These are phyloP conservation scores for Sugiyamaella americana DNA, from an alignment of 805 yeast species.

Conservation along the genomic window DNA sequence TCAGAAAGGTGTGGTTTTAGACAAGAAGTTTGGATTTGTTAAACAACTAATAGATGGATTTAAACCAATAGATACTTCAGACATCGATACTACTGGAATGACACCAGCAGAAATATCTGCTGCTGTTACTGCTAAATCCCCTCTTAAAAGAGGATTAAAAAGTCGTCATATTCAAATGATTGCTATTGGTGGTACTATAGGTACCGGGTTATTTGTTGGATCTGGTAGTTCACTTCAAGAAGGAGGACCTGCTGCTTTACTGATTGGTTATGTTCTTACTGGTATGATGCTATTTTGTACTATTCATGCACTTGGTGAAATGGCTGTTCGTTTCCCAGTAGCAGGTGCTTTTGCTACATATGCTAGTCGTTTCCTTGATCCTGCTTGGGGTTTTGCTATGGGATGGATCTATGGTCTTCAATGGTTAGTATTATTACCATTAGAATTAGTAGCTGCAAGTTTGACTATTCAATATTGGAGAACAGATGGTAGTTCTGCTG, in stretches of 20 bases:
- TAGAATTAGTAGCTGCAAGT: constrained; percentile 56
- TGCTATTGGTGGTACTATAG: constrained; percentile 75
- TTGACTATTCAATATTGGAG: constrained; percentile 50
- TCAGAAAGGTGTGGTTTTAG: constrained; percentile 5
- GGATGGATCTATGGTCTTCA: constrained; percentile 62
- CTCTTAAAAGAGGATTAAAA: constrained; percentile 41
- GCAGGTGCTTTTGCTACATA: constrained; percentile 51
- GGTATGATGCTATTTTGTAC: constrained; percentile 58
- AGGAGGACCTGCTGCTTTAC: constrained; percentile 61
- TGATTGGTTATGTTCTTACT: constrained; percentile 54
- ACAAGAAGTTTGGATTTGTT: constrained; percentile 27
- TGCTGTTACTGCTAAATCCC: constrained; percentile 46
- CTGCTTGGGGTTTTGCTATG: constrained; percentile 59
- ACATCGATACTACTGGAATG: constrained; percentile 26
- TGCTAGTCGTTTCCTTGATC: constrained; percentile 53
- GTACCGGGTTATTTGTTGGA: constrained; percentile 68
- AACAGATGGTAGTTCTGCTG: constrained; percentile 40
- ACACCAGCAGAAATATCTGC: constrained; percentile 35
- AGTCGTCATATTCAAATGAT: constrained; percentile 47
- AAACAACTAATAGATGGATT: constrained; percentile 17
- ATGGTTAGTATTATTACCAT: constrained; percentile 54
- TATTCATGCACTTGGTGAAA: constrained; percentile 58
- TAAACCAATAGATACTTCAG: constrained; percentile 38
- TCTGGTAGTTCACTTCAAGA: constrained; percentile 47
- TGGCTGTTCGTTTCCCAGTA: constrained; percentile 55